Conservation (phyloP, 1,284 basidiomycete species). For the Cutaneotrichosporon cyanovorans region DNA sequence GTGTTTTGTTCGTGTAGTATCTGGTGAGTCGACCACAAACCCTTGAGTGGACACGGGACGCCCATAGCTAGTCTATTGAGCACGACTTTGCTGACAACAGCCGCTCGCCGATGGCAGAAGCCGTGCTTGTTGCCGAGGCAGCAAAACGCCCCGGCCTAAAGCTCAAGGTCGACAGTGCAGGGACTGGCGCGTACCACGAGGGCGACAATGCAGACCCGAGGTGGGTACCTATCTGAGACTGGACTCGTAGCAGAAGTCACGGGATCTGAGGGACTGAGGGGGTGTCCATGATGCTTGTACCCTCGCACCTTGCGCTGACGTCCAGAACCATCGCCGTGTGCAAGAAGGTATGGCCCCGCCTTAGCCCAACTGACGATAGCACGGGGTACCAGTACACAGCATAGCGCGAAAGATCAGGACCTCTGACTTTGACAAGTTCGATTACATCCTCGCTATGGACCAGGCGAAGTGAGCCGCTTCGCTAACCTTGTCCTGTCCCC, state of each 20-base stretch:
- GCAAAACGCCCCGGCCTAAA: constrained; percentile 22
- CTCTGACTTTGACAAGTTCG: constrained; percentile 43
- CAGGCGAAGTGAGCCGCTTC: constrained; percentile 28
- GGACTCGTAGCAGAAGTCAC: too few species aligned
- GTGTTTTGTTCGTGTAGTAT: constrained; percentile 16
- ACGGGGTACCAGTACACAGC: constrained; percentile 43
- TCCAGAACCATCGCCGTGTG: constrained; percentile 45
- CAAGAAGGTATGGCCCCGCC: constrained; percentile 26
- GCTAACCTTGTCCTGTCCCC: neutral
- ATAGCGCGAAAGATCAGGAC: constrained; percentile 40
- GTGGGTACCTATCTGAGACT: constrained; percentile 17
- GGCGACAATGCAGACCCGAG: constrained; percentile 43
- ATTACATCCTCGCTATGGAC: constrained; percentile 50
- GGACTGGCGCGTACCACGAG: constrained; percentile 46
- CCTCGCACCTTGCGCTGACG: too few species aligned
- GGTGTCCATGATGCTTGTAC: too few species aligned
- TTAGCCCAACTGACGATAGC: constrained; percentile 12
- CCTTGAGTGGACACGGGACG: too few species aligned
- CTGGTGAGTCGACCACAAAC: constrained; percentile 24
- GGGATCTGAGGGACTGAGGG: too few species aligned
- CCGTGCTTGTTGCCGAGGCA: constrained; percentile 39
- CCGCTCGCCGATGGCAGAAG: constrained; percentile 47
- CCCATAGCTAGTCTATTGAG: too few species aligned
- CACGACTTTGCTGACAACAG: constrained; percentile 19
- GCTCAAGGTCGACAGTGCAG: constrained; percentile 43